These are phyloP conservation scores for Pestalotiopsis fici DNA, from an alignment of 2,329 filamentous ascomycete species.

Conservation along the genomic window DNA sequence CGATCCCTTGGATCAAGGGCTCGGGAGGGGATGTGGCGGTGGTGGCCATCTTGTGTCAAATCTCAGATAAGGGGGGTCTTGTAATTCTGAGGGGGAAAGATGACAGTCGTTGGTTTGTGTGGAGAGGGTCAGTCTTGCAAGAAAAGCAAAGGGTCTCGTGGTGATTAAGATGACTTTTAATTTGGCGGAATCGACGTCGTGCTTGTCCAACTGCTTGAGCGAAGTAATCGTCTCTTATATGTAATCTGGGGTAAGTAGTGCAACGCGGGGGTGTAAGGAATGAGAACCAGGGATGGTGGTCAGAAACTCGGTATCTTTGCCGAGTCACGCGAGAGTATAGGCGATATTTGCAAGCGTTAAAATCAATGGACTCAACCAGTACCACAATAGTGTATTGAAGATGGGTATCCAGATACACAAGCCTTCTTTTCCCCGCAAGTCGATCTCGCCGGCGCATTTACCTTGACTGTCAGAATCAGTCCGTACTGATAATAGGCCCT, in stretches of 20 bases:
- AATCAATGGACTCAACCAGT: background rate
- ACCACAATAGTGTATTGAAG: background rate
- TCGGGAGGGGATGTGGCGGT: background rate
- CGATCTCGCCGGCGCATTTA: background rate
- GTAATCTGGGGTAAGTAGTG: background rate
- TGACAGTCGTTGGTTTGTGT: too few species aligned
- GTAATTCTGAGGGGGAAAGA: background rate
- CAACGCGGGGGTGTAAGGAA: background rate
- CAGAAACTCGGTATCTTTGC: background rate
- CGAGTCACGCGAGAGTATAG: background rate
- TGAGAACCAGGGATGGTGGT: background rate
- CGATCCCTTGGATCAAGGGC: constrained; percentile 51
- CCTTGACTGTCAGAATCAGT: background rate
- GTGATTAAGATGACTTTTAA: background rate
- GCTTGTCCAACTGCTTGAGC: background rate
- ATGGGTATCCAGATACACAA: too few species aligned
- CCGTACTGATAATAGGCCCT: background rate
- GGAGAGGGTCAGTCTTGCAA: too few species aligned
- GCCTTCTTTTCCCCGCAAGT: too few species aligned
- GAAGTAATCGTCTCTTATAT: background rate
- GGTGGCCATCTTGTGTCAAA: background rate
- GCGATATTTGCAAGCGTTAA: background rate
- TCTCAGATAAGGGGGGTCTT: background rate
- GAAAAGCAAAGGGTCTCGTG: too few species aligned
- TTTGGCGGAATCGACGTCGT: background rate